Percentiles rank a stretch among this genome's conserved stretches.
Evolutionary conservation across 345 rosid species (phyloP).

Genomic region (Hirschfeldia incana): DNA sequence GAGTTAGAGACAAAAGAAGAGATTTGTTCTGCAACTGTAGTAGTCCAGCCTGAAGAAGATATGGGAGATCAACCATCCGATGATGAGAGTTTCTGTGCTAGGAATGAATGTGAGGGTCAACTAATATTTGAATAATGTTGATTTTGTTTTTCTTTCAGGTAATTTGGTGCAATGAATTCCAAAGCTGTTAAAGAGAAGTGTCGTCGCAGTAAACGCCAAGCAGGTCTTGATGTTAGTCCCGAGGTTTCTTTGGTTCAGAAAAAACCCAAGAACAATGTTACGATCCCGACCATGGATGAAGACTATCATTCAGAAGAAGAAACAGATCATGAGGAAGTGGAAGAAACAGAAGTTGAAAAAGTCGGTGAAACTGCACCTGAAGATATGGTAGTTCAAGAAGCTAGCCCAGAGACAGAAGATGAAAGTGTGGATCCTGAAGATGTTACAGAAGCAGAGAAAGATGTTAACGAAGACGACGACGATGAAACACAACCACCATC

Average conservation of each 20-base stretch:
- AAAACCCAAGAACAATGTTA: neutral
- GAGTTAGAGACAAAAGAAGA: neutral
- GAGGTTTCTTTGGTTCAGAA: neutral
- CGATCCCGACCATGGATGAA: too few species aligned
- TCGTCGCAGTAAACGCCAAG: constrained; percentile 1
- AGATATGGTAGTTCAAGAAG: too few species aligned
- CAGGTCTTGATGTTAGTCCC: neutral
- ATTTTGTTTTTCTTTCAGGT: neutral
- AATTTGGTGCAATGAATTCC: neutral
- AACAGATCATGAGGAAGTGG: neutral
- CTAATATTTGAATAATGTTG: neutral
- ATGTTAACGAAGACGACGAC: too few species aligned
- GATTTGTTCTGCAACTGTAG: neutral
- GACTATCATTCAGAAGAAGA: too few species aligned
- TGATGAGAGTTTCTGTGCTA: neutral
- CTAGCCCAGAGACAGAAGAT: too few species aligned
- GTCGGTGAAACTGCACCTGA: neutral
- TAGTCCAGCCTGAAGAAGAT: neutral
- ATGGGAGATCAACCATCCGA: neutral
- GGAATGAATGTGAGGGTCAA: neutral
- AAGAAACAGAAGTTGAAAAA: neutral
- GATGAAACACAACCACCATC: neutral
- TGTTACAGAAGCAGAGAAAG: too few species aligned
- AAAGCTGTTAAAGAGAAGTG: neutral
- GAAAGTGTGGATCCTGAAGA: too few species aligned